Conservation (phyloP, 768 basidiomycete species). For the Podaxis sp. region DNA sequence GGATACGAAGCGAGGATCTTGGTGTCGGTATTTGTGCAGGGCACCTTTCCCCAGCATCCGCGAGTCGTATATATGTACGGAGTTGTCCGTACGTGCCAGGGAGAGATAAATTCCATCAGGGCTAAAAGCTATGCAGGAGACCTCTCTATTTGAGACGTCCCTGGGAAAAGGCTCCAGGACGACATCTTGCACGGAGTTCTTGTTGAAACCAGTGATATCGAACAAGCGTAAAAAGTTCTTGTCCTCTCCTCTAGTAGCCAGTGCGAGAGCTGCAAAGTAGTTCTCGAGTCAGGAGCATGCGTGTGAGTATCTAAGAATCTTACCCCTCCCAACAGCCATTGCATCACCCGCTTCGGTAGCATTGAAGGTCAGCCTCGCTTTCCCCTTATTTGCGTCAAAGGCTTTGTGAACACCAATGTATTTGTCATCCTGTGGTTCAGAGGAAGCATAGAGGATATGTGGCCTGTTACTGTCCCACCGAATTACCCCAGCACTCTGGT, state of each 20-base stretch:
- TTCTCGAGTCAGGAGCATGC: not conserved
- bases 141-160: constrained; percentile 28
- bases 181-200: constrained; percentile 27
- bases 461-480: constrained; percentile 51
- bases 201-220: constrained; percentile 41
- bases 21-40: constrained; percentile 51
- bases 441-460: constrained; percentile 51
- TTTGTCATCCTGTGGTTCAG: constrained; percentile 39
- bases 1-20: constrained; percentile 8
- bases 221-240: constrained; percentile 48
- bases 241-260: constrained; percentile 17
- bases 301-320: constrained; percentile 6
- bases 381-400: constrained; percentile 39
- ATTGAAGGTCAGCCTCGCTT: constrained; percentile 35
- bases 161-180: constrained; percentile 35
- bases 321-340: constrained; percentile 48
- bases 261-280: constrained; percentile 7
- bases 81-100: constrained; percentile 59
- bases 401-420: constrained; percentile 47
- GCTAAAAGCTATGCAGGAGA: constrained; percentile 54
- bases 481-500: constrained; percentile 41
- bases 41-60: constrained; percentile 46
- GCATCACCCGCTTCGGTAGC: constrained; percentile 55
- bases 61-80: constrained; percentile 60
- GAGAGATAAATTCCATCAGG: constrained; percentile 63